phyloP scores from a whole-genome alignment of 768 basidiomycete genomes.

The Solioccasus polychromus region DNA sequence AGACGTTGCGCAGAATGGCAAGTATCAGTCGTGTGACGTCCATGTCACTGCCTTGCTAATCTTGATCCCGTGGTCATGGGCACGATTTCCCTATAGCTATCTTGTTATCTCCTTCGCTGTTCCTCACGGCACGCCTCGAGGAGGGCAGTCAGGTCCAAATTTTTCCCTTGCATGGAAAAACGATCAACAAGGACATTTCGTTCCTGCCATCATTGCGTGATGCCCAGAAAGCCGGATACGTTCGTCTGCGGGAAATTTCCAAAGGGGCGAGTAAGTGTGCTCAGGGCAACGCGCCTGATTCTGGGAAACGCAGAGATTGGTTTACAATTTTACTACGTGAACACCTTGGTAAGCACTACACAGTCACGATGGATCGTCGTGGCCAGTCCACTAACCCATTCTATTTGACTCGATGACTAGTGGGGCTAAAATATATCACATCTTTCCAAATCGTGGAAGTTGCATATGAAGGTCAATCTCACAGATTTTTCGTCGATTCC shows the following conservation, averaged over 20 bases:
- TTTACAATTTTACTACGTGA: slow-evolving; percentile 64
- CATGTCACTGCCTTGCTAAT: slow-evolving; percentile 10
- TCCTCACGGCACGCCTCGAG: slow-evolving; percentile 58
- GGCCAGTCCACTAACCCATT: slow-evolving; percentile 6
- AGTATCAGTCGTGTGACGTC: slow-evolving; percentile 26
- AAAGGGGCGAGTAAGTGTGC: slow-evolving; percentile 14
- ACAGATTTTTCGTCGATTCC: slow-evolving; percentile 54
- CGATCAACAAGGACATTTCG: slow-evolving; percentile 34
- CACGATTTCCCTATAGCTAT: slow-evolving; percentile 41
- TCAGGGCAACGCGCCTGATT: slow-evolving; percentile 14
- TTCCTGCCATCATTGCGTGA: slow-evolving; percentile 51
- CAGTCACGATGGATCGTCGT: neutral
- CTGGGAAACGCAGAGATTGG: slow-evolving; percentile 58
- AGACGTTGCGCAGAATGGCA: slow-evolving; percentile 58
- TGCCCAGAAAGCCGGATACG: slow-evolving; percentile 47
- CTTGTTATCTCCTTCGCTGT: slow-evolving; percentile 51
- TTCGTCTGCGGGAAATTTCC: slow-evolving; percentile 52
- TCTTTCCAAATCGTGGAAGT: slow-evolving; percentile 59
- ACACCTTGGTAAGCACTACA: slow-evolving; percentile 50
- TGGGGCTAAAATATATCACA: slow-evolving; percentile 70
- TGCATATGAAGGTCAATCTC: slow-evolving; percentile 56
- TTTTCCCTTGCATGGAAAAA: slow-evolving; percentile 43
- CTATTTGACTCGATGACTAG: slow-evolving; percentile 37
- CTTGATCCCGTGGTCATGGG: slow-evolving; percentile 9
- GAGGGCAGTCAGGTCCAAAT: slow-evolving; percentile 49